These are phyloP conservation scores for Margaritispora aquatica DNA, from an alignment of 495 filamentous ascomycete genomes.

Conservation along the genomic window DNA sequence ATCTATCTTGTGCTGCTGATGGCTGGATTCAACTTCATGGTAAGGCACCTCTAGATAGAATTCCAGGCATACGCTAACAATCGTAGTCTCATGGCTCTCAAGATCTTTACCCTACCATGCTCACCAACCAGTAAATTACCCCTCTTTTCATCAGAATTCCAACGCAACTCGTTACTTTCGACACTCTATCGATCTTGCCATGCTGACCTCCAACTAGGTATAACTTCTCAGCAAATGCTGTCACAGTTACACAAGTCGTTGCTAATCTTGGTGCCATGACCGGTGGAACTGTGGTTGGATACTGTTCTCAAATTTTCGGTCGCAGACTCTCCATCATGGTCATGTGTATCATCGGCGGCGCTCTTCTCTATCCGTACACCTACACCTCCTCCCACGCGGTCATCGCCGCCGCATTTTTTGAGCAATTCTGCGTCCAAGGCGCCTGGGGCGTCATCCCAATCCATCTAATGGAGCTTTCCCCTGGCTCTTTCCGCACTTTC, in stretches of 20 bases:
- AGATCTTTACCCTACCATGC: constrained; percentile 84
- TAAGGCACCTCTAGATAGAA: constrained; percentile 20
- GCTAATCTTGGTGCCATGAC: constrained; percentile 77
- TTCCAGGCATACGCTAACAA: neutral
- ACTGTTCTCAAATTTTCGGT: constrained; percentile 74
- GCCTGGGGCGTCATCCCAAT: constrained; percentile 83
- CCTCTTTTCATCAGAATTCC: too few species aligned
- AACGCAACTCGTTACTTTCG: too few species aligned
- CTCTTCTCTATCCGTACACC: constrained; percentile 75
- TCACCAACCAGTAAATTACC: constrained; percentile 75
- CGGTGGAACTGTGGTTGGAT: constrained; percentile 73
- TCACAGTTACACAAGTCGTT: constrained; percentile 80
- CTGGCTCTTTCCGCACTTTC: constrained; percentile 76
- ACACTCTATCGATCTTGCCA: too few species aligned
- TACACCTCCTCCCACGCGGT: constrained; percentile 52
- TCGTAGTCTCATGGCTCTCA: constrained; percentile 79
- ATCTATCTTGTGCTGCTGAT: constrained; percentile 78
- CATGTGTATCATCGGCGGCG: constrained; percentile 70
- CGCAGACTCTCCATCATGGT: constrained; percentile 76
- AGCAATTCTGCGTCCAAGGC: constrained; percentile 86
- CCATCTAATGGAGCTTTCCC: constrained; percentile 82
- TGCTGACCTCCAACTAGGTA: too few species aligned
- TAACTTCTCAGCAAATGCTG: constrained; percentile 59
- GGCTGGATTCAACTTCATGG: constrained; percentile 91
- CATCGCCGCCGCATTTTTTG: constrained; percentile 84